Base-by-base conservation (phyloP, 202 grass and related monocot species). In the Setaria viridis region DNA sequence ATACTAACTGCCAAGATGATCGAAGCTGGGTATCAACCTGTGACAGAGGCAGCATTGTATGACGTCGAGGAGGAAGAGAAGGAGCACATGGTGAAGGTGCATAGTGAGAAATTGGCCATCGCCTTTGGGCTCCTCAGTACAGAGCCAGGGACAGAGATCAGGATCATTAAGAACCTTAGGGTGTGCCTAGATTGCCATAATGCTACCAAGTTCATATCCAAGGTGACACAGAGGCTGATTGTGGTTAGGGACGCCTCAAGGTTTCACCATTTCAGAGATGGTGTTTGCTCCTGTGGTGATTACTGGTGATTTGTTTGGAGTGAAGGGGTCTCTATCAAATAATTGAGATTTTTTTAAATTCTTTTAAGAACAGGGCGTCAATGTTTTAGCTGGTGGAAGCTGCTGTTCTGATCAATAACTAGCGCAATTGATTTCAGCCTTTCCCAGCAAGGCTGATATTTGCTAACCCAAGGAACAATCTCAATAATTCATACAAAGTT, bases 141-240 rank as follows among this genome's bases (percentile, higher is more conserved):
- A 9, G 77, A 89, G 32, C 81, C 90, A 0, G 95, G 92, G 66
- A 84, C 75, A 3, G 90, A 92, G 82, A 93, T 97, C 81, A 94
- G 92, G 87, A 94, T 97, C 21, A 93, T 97, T 46, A 91, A 95
- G 59, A 94, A 93, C 59, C 89, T 95, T 63, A 87, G 95, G 79
- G 93, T 93, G 35, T 98, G 93, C 51, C 80, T 90, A 66, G 95
- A 95, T 62, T 98, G 91, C 82, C 91, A 95, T 43, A 87, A 64
- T 6, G 85, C 86, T 43, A 93, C 90, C 53, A 95, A 93, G 83
- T 74, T 89, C 49, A 85, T 98, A 16, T 98, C 93, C 41, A 90
- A 85, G 77, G 76, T 98, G 55, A 91, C 89, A 35, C 76, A 95
- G 39, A 90, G 91, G 51, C 79, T 91, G 83, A 98, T 93, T 81